Evolutionary conservation across 148 eudicot species (phyloP), one percentile per base, ranked within the genome.

Genomic region (Vaccinium corymbosum): DNA sequence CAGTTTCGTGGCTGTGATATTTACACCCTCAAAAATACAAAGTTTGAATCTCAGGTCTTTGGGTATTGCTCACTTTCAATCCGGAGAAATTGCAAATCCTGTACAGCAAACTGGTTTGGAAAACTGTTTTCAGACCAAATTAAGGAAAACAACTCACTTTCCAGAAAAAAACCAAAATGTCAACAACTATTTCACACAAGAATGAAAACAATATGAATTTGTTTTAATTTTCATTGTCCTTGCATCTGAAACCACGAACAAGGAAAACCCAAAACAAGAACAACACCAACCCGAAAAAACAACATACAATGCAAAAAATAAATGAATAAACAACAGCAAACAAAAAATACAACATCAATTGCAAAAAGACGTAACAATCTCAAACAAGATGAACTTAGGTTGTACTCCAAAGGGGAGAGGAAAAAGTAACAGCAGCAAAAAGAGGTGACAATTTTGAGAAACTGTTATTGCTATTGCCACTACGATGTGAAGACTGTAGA

Each of bases 401-500:
- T 2, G 25, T 61, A 20, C 6, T 20, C 22, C 25, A 0, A 9
- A 1, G 66, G 66, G 66, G 11, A 50, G 53, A 38, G 48, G 48
- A 56, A 68, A 17, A 48, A 15, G 66, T 38, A 76, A 27, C 57
- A 57, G 77, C 77, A 17, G 81, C 49, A 56, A 73, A 38, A 12
- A 75, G 12, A 16, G 72, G 49, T 10, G 62, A 8, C 42, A 62
- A 83, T 61, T 76, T 50, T 20, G 72, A 6, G n/a, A 29, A 20
- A 16, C 51, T 83, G 81, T 51, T 77, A 73, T 56, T 42, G 52
- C 52, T 84, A 19, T 66, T 77, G 52, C 61, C 62, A 56, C 68
- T 79, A 32, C 56, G 32, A 46, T 7, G 56, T 32, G 68, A 79
- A 35, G 38, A 35, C 38, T 35, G 38, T 35, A 53, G 25, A 79